Evolutionary conservation across 768 basidiomycete genomes (phyloP).

Genomic region (Tylopilus felleus): DNA sequence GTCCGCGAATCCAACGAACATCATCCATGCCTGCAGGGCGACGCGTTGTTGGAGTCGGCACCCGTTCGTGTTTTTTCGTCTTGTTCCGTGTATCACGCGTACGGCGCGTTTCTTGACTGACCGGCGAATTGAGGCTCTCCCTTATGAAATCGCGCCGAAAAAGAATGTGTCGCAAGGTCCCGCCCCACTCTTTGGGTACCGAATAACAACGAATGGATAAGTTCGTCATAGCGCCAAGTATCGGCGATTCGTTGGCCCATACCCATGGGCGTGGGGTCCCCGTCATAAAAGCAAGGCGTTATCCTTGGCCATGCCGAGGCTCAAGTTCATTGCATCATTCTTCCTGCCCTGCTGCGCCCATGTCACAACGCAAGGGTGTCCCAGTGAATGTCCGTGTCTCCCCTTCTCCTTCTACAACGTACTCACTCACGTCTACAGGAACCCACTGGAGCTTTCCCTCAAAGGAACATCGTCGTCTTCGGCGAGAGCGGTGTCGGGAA

Average conservation of each 20-base stretch:
- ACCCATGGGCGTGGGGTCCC: constrained; percentile 2
- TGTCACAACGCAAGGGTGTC: constrained; percentile 23
- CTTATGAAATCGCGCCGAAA: constrained; percentile 6
- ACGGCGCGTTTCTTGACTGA: constrained; percentile 17
- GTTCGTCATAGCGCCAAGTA: constrained; percentile 14
- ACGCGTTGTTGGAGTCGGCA: constrained; percentile 17
- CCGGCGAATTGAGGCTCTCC: constrained; percentile 5
- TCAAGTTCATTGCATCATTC: constrained; percentile 12
- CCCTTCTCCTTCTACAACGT: constrained; percentile 4
- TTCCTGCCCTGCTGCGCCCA: constrained; percentile 13
- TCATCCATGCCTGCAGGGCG: constrained; percentile 19
- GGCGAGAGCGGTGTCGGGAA: constrained; percentile 35
- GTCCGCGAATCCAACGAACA: constrained; percentile 17
- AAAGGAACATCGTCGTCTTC: constrained; percentile 28
- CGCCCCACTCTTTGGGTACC: background rate
- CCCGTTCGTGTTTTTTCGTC: constrained; percentile 16
- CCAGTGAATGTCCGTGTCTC: constrained; percentile 10
- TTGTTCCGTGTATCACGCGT: constrained; percentile 9
- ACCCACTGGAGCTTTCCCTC: constrained; percentile 2
- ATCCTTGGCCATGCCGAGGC: constrained; percentile 1
- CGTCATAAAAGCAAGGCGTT: constrained; percentile 20
- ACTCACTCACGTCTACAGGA: constrained; percentile 10
- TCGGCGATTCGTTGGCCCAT: constrained; percentile 19
- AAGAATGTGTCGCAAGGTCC: background rate
- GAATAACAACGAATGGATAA: background rate